Base-by-base conservation (phyloP, 2,329 filamentous ascomycete genomes). In the Verticillium nonalfalfae region DNA sequence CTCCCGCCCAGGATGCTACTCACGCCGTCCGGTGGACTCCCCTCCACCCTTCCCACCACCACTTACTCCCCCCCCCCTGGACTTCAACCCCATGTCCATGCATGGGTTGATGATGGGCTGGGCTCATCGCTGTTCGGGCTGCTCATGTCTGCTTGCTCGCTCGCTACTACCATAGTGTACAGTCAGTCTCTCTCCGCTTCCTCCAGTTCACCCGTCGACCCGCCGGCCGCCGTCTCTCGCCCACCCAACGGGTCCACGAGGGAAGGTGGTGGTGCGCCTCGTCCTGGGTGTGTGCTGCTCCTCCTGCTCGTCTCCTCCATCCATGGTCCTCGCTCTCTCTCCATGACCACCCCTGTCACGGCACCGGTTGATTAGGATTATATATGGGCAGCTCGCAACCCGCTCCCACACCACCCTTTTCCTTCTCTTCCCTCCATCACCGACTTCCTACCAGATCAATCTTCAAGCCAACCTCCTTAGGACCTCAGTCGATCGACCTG, bases 391-490 rank as follows among this genome's bases (percentile, higher is more conserved):
- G 52, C 57, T 61, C 18, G 34, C 62, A 39, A 64, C 62, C 55
- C 58, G 26, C 54, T 56, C 54, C 54, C 54, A 35, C 54, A 56
- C 54, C 33, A 39, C 58, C 54, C n/a, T 50, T 57, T 57, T 54
- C 57, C 58, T 58, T 57, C 26, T 57, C 62, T 64, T 64, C 58
- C 57, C 60, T 59, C 38, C 58, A 64, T 64, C 63, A 64, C 63
- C 64, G 64, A 64, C 64, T 64, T 65, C 64, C 61, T 65, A 64
- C 39, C 61, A 63, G 64, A 64, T 64, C 62, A 60, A 39, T 59
- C 61, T 55, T 63, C 61, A 60, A 61, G 61, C 60, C 61, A 60
- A 63, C 59, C 58, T 58, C 62, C 65, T 60, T 61, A 62, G 59
- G 61, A 64, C 60, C 56, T 63, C 61, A 64, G 60, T 63, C 62